These are phyloP conservation scores for Spizellomyces sp. DNA, from an alignment of 192 early-diverging fungal genomes.

Conservation along the genomic window DNA sequence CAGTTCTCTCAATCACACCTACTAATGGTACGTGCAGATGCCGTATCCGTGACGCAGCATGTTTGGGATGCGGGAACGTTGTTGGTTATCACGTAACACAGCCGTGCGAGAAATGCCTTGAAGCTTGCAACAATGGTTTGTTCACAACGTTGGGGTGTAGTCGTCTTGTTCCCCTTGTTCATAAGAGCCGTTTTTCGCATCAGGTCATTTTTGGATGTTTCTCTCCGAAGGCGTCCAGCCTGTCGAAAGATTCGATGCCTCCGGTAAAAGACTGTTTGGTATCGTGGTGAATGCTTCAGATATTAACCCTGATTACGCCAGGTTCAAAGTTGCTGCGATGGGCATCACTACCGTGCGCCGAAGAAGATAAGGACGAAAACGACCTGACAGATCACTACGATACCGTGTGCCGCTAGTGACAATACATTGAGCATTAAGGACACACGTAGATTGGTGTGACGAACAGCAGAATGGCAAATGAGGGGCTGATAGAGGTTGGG, in stretches of 20 bases:
- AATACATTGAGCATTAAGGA: too few species aligned
- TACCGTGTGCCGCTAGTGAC: constrained; percentile 24
- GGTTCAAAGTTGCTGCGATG: constrained; percentile 38
- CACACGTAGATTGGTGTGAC: too few species aligned
- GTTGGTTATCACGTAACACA: constrained; percentile 64
- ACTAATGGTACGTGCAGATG: constrained; percentile 29
- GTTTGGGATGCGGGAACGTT: constrained; percentile 59
- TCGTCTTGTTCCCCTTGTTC: neutral
- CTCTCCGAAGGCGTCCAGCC: constrained; percentile 47
- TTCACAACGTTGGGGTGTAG: neutral
- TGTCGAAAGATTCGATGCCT: constrained; percentile 35
- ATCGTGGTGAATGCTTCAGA: neutral
- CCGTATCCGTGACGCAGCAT: constrained; percentile 57
- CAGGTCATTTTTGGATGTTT: constrained; percentile 62
- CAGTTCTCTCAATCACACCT: neutral
- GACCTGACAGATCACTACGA: constrained; percentile 7
- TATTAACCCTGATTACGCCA: neutral
- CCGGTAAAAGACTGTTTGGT: neutral
- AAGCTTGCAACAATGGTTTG: constrained; percentile 62
- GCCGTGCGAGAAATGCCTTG: constrained; percentile 56
- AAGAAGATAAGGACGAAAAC: constrained; percentile 25
- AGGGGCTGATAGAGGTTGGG: too few species aligned
- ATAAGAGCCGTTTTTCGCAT: neutral
- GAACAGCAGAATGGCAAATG: too few species aligned
- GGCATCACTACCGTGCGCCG: constrained; percentile 38